A percentile compares a stretch with the other conserved stretches of the same genome.
phyloP scores from a whole-genome alignment of 2,329 filamentous ascomycete genomes.

The Fusarium praegraminearum region DNA sequence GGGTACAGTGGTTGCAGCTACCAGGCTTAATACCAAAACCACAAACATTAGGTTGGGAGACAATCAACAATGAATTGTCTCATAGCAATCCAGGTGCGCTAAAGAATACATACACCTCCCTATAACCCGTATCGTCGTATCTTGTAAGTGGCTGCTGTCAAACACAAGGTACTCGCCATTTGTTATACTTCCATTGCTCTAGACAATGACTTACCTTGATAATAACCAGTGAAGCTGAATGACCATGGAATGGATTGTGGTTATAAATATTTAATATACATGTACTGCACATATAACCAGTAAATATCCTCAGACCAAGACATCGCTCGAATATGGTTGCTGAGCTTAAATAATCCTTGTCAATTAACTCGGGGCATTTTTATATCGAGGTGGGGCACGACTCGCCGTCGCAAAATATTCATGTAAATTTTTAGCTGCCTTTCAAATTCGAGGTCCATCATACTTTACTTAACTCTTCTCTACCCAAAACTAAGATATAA shows the following conservation, averaged over 20 bases:
- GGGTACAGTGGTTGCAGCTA: background rate
- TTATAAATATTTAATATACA: background rate
- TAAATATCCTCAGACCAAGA: background rate
- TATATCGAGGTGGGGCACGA: conserved; percentile 38
- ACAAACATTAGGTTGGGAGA: too few relatives aligned
- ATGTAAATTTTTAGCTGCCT: conserved; percentile 39
- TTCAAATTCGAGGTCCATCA: background rate
- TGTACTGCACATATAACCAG: too few relatives aligned
- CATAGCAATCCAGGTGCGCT: background rate
- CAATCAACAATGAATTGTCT: background rate
- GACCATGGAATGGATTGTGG: background rate
- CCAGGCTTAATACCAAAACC: background rate
- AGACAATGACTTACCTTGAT: background rate
- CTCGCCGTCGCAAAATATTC: conserved; percentile 33
- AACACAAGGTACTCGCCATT: background rate
- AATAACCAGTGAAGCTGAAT: background rate
- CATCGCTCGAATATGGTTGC: background rate
- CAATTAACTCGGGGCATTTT: conserved; percentile 25
- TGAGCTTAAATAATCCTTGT: conserved; percentile 25
- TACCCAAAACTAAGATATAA: background rate
- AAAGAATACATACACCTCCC: background rate
- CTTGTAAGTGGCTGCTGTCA: background rate
- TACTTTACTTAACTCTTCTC: background rate
- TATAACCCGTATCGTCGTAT: background rate
- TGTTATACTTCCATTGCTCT: background rate